Evolutionary conservation across 768 basidiomycete genomes (phyloP), one percentile per base, ranked within the genome.

Genomic region (Leccinum subtestaceum): DNA sequence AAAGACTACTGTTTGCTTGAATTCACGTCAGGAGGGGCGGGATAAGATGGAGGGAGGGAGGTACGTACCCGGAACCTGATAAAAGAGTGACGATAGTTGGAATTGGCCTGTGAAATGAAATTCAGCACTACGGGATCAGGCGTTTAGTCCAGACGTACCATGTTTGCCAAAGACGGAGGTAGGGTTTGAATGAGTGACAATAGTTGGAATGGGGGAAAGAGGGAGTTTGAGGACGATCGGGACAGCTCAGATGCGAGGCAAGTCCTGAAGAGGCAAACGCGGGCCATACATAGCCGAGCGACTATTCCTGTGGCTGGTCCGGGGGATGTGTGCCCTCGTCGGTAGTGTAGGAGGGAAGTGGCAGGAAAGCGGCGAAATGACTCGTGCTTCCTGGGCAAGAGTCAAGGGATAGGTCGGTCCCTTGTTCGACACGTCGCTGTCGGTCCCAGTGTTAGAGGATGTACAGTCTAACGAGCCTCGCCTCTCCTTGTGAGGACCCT

Each of bases 71-170:
- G 48, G 7, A 49, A 29, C 40, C 8, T n/a, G 19, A 29, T n/a
- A 62, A 66, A 63, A 2, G 65, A 56, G 17, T 52, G 62, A 66
- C 57, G 12, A 67, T 57, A 50, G 54, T 58, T 66, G 58, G 61
- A 32, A 32, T 32, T 32, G 32, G 32, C 32, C 32, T 21, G 19
- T 4, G 13, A 53, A 34, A 17, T 4, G 8, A 15, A 25, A 13
- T 11, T 64, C 43, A 55, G 56, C 15, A 29, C 12, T 4, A 23
- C 12, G 21, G 45, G 19, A 17, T 29, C 15, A 47, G 3, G n/a
- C 23, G 12, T 43, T 4, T 5, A 58, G 9, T 25, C 10, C 4
- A 10, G 13, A 50, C 32, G 12, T 32, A 64, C 63, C 57, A 25
- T 57, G 5, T 15, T 21, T 49, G 38, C 51, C 34, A 36, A 53